Percentiles rank a stretch among this genome's conserved stretches.
Evolutionary conservation across 805 yeast genomes (phyloP).

Genomic region (Scheffersomyces stipitis): DNA sequence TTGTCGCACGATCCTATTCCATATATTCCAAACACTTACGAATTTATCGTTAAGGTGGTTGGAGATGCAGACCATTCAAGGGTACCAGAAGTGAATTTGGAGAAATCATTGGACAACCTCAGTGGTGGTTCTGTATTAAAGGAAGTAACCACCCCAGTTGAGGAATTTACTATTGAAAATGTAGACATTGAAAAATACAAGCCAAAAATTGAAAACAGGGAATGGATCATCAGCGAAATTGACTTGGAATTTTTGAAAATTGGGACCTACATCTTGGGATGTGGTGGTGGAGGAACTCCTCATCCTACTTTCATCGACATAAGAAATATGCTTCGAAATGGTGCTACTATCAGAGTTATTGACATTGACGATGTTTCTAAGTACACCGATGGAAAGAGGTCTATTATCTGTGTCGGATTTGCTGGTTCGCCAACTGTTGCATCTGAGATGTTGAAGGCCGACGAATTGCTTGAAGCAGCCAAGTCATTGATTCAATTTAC

Average conservation of each 20-base stretch:
- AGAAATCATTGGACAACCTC: too few species aligned
- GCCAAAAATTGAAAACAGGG: conserved; percentile 26
- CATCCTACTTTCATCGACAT: conserved; percentile 37
- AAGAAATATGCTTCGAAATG: conserved; percentile 31
- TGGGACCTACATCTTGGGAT: conserved; percentile 50
- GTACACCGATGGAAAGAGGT: conserved; percentile 23
- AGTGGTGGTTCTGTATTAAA: too few species aligned
- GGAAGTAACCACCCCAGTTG: too few species aligned
- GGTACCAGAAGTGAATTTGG: too few species aligned
- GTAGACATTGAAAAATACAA: conserved; percentile 20
- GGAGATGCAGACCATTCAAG: too few species aligned
- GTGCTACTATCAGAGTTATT: conserved; percentile 33
- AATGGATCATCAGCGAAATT: conserved; percentile 40
- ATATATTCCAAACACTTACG: too few species aligned
- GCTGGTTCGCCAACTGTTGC: conserved; percentile 51
- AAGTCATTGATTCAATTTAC: conserved; percentile 24
- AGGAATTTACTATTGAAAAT: too few species aligned
- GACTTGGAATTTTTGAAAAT: conserved; percentile 42
- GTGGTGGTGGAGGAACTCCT: conserved; percentile 55
- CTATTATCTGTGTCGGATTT: conserved; percentile 26
- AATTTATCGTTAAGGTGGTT: too few species aligned
- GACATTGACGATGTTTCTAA: conserved; percentile 28
- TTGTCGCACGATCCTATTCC: too few species aligned
- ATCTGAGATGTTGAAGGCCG: conserved; percentile 41
- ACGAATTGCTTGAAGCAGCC: conserved; percentile 34